Conservation (phyloP, 108 stramenopile genomes). For the Skeletonema tropicum region DNA sequence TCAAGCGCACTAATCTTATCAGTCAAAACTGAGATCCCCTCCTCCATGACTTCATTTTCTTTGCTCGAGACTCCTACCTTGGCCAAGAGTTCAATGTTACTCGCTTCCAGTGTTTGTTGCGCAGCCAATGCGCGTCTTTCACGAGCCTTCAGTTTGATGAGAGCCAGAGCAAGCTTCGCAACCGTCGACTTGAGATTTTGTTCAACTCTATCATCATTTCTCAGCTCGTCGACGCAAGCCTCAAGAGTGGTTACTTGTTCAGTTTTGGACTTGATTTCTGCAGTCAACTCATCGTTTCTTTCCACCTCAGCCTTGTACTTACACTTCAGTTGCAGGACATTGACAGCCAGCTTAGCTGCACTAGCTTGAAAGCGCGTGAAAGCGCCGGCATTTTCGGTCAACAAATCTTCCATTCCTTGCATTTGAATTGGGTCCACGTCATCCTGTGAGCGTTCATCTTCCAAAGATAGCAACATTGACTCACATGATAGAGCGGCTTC, state of each 20-base stretch:
- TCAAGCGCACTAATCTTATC: constrained; percentile 7
- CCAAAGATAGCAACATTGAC: background rate
- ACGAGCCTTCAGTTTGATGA: constrained; percentile 1
- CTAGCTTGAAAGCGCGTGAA: background rate
- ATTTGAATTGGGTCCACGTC: background rate
- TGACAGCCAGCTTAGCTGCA: constrained; percentile 1
- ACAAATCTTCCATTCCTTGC: background rate
- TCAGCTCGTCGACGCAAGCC: background rate
- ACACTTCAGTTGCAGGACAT: background rate
- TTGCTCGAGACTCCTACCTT: background rate
- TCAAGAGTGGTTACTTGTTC: background rate
- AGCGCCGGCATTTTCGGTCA: background rate
- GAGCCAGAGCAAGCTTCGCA: background rate
- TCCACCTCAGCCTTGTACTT: background rate
- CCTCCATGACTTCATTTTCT: constrained; percentile 3
- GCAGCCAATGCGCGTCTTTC: background rate
- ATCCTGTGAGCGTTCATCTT: background rate
- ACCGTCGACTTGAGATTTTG: constrained; percentile 5
- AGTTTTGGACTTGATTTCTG: background rate
- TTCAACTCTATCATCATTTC: background rate
- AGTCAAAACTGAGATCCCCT: background rate
- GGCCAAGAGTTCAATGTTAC: background rate
- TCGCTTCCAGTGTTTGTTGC: background rate
- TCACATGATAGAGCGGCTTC: background rate
- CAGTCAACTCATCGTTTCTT: background rate